Evolutionary conservation across 2,329 filamentous ascomycete species (phyloP).

Genomic region (Leptoxyphium fumago): DNA sequence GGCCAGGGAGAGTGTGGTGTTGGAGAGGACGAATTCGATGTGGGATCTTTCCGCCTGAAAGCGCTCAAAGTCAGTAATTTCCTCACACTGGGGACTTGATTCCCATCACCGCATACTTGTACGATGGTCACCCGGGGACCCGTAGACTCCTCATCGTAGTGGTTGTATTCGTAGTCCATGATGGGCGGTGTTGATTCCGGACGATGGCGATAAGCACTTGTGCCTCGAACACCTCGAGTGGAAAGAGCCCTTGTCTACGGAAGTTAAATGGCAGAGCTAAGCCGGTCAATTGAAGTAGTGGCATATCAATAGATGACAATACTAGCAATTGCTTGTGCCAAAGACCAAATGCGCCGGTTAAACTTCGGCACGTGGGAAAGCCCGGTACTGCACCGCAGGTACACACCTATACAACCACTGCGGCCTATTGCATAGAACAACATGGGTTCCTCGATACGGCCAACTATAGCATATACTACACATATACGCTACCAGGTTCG

Average conservation of each 20-base stretch:
- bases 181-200: background rate
- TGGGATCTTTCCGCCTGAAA: slow-evolving; percentile 49
- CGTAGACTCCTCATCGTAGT: background rate
- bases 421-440: too few species aligned
- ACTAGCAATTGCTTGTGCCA: background rate
- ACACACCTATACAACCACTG: too few species aligned
- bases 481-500: too few species aligned
- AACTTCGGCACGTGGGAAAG: background rate
- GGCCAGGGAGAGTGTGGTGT: slow-evolving; percentile 79
- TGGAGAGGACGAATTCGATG: slow-evolving; percentile 83
- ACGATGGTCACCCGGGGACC: background rate
- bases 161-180: background rate
- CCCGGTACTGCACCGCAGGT: too few species aligned
- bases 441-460: too few species aligned
- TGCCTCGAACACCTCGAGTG: background rate
- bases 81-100: background rate
- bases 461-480: too few species aligned
- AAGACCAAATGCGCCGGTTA: background rate
- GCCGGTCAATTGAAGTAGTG: background rate
- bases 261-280: background rate
- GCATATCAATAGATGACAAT: background rate
- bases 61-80: background rate
- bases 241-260: background rate
- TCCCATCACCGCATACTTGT: background rate
- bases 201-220: background rate